Evolutionary conservation across 768 basidiomycete genomes (phyloP).

Genomic region (Lentinula aciculospora): DNA sequence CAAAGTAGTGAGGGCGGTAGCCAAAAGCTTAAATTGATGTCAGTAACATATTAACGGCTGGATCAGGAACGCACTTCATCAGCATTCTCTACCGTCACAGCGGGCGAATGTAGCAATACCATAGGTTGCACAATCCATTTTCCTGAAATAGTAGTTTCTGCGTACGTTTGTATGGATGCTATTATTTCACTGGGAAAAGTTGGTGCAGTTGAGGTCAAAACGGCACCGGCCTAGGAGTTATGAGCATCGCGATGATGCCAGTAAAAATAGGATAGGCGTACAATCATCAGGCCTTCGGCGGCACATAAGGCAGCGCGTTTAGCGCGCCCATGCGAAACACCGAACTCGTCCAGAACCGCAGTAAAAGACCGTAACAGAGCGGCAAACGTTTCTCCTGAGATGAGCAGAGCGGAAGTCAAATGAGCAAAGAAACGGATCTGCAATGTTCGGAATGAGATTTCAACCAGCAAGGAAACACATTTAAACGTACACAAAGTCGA

Average conservation of each 20-base stretch:
- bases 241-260: not conserved
- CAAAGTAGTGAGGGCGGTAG: constrained; percentile 59
- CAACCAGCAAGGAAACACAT: not conserved
- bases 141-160: constrained; percentile 48
- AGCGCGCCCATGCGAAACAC: constrained; percentile 79
- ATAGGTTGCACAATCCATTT: constrained; percentile 67
- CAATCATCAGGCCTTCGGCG: constrained; percentile 75
- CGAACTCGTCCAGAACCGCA: constrained; percentile 84
- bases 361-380: constrained; percentile 80
- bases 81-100: constrained; percentile 38
- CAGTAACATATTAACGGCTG: not conserved
- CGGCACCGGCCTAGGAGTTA: constrained; percentile 53
- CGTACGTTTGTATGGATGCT: constrained; percentile 63
- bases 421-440: constrained; percentile 95
- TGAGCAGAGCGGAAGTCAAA: constrained; percentile 67
- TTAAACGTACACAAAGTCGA: constrained; percentile 68
- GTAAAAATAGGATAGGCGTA: constrained; percentile 21
- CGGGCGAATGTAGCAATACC: constrained; percentile 42
- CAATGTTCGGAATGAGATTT: constrained; percentile 8
- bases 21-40: constrained; percentile 47
- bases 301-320: constrained; percentile 78
- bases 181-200: constrained; percentile 66
- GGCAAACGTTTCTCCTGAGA: constrained; percentile 75
- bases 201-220: constrained; percentile 55
- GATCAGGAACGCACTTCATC: constrained; percentile 47